Percentiles rank a stretch among this genome's conserved stretches.
Evolutionary conservation across 2,329 filamentous ascomycete species (phyloP).

Genomic region (Colletotrichum sojae): DNA sequence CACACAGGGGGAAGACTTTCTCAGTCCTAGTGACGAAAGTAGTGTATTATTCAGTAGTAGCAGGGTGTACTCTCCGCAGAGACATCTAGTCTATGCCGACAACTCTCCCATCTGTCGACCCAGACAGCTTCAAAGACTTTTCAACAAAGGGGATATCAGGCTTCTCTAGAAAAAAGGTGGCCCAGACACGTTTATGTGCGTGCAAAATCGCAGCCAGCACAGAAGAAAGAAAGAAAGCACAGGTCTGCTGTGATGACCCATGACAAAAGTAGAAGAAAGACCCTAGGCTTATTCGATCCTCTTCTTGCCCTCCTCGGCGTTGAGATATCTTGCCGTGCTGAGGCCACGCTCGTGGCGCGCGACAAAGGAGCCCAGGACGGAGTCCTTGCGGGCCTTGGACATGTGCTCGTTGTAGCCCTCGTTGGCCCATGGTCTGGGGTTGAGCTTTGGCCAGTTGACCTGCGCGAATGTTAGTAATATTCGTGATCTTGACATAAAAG

Average conservation of each 20-base stretch:
- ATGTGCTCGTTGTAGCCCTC: constrained; percentile 93
- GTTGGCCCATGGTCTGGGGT: constrained; percentile 86
- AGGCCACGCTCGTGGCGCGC: constrained; percentile 83
- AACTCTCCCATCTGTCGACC: neutral
- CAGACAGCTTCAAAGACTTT: neutral
- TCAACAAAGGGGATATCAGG: constrained; percentile 13
- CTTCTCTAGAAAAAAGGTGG: neutral
- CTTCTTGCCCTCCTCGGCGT: constrained; percentile 98
- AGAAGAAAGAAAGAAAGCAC: neutral
- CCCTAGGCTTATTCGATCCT: constrained; percentile 80
- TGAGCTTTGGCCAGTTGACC: constrained; percentile 99
- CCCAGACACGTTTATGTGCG: neutral
- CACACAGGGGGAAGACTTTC: too few relatives aligned
- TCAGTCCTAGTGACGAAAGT: neutral
- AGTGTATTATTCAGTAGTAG: constrained; percentile 24
- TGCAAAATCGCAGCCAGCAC: neutral
- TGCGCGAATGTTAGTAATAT: constrained; percentile 55
- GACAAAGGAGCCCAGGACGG: constrained; percentile 83
- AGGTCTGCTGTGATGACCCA: neutral
- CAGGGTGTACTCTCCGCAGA: constrained; percentile 6
- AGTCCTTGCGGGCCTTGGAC: constrained; percentile 84
- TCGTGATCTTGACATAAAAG: constrained; percentile 26
- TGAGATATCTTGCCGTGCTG: constrained; percentile 85
- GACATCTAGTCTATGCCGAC: constrained; percentile 27
- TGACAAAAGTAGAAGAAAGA: neutral